Percentiles rank a stretch among this genome's conserved stretches.
Evolutionary conservation across 129 eudicot genomes (phyloP).

Genomic region (Apium graveolens): DNA sequence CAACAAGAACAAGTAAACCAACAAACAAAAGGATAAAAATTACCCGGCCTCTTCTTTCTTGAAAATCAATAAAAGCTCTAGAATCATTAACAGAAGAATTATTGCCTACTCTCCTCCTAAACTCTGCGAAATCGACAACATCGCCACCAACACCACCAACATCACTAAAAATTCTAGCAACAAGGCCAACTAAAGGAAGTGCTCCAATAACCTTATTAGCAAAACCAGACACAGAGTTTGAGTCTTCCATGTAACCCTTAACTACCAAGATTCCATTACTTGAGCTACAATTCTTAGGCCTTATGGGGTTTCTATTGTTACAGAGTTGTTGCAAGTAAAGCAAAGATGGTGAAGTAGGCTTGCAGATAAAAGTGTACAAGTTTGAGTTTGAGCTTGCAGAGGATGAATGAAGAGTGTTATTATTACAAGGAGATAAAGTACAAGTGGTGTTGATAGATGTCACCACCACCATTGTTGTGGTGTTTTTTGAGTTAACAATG

Average conservation of each 20-base stretch:
- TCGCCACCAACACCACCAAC: slow-evolving; percentile 97
- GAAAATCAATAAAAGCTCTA: slow-evolving; percentile 68
- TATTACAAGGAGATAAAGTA: slow-evolving; percentile 10
- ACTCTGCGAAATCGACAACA: slow-evolving; percentile 82
- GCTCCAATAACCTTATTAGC: slow-evolving; percentile 72
- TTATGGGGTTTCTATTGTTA: slow-evolving; percentile 23
- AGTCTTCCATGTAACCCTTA: slow-evolving; percentile 73
- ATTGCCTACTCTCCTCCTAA: slow-evolving; percentile 81
- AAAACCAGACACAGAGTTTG: slow-evolving; percentile 56
- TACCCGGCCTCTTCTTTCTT: slow-evolving; percentile 84
- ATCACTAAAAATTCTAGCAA: slow-evolving; percentile 70
- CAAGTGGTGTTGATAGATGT: slow-evolving; percentile 33
- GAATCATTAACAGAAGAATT: slow-evolving; percentile 84
- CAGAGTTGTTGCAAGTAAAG: slow-evolving; percentile 36
- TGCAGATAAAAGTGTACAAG: slow-evolving; percentile 30
- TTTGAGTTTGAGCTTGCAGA: slow-evolving; percentile 14
- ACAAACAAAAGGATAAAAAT: background rate
- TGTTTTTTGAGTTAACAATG: slow-evolving; percentile 2
- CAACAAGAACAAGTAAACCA: background rate
- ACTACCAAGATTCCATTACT: slow-evolving; percentile 32
- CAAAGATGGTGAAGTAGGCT: slow-evolving; percentile 36
- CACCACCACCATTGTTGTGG: slow-evolving; percentile 57
- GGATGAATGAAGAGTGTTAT: slow-evolving; percentile 10
- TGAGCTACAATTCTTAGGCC: slow-evolving; percentile 17
- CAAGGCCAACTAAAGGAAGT: slow-evolving; percentile 75